Conservation (phyloP, 1,139 yeast genomes). For the Saccharomyces hybrid region DNA sequence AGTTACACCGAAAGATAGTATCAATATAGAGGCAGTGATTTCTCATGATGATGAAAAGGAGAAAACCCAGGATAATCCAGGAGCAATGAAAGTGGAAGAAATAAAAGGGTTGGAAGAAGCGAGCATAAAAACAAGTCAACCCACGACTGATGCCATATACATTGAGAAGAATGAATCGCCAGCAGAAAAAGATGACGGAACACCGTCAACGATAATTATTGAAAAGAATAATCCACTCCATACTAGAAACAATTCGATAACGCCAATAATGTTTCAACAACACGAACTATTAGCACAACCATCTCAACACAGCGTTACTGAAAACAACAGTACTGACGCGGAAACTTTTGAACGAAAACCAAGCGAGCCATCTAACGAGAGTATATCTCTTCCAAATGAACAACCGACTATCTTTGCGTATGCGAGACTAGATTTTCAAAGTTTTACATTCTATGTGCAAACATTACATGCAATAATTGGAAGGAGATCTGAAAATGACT, state of each 20-base stretch:
- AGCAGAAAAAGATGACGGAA: slow-evolving; percentile 7
- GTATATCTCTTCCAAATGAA: slow-evolving; percentile 18
- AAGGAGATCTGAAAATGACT: slow-evolving; percentile 70
- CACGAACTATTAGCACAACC: slow-evolving; percentile 12
- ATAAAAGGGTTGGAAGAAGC: not conserved
- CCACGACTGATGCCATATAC: not conserved
- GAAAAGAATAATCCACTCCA: slow-evolving; percentile 12
- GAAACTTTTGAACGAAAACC: slow-evolving; percentile 2
- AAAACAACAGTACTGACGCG: not conserved
- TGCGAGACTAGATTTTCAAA: slow-evolving; percentile 87
- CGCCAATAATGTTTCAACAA: slow-evolving; percentile 27
- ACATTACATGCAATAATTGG: slow-evolving; percentile 91
- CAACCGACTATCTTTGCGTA: slow-evolving; percentile 75
- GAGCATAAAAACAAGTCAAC: not conserved
- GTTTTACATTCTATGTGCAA: slow-evolving; percentile 90
- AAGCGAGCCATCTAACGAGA: slow-evolving; percentile 3
- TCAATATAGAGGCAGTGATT: slow-evolving; percentile 1
- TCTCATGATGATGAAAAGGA: not conserved
- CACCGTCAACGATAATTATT: slow-evolving; percentile 15
- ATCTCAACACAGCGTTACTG: not conserved
- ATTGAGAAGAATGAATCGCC: not conserved
- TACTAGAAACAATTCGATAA: slow-evolving; percentile 23
- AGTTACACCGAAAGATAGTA: slow-evolving; percentile 5
- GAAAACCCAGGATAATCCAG: not conserved
- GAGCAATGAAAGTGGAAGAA: not conserved